Evolutionary conservation across 805 yeast species (phyloP), one percentile per base, ranked within the genome.

Genomic region (Candida vaughaniae): DNA sequence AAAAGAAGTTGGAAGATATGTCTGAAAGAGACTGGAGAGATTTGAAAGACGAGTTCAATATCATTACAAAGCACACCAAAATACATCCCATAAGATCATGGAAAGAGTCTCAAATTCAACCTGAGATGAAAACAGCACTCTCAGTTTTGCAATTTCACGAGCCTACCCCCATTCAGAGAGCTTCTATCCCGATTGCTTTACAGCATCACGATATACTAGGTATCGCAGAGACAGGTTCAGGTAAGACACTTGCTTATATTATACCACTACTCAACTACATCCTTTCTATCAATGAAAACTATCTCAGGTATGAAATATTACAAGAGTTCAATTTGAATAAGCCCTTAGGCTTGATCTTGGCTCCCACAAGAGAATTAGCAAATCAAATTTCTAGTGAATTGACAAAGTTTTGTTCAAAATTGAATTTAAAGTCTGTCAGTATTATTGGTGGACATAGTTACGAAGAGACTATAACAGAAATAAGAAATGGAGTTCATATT

Each of bases 201-300:
- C 55, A 64, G 0, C 64, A 72, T 3, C 60, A 77, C 16, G 96
- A 91, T 56, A 67, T 86, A 2, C 70, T 90, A 15, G 98, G 96
- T 10, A 75, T 90, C n/a, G 97, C 98, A 0, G 89, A 89, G 48
- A 91, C 99, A 0, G 99, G 99, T 9, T 85, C 95, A 1, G 99
- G 99, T 50, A 91, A 93, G 55, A 91, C 99, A 0, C 66, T 90
- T 9, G 83, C 95, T 2, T 91, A 82, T 58, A 56, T 85, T 8
- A 58, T 91, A 2, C 98, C 99, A 0, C 60, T 87, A 34, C 53
- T 85, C 7, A 56, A 78, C 2, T 79, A 77, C 45, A 64, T 83
- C 11, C 45, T 62, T 5, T 43, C 49, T 5, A 56, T 64, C 9
- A 71, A 66, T 29, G 28, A 42, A 11, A 59, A 61, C 37, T 67